Conservation (phyloP, 768 basidiomycete genomes). For the Podaxis pistillaris region DNA sequence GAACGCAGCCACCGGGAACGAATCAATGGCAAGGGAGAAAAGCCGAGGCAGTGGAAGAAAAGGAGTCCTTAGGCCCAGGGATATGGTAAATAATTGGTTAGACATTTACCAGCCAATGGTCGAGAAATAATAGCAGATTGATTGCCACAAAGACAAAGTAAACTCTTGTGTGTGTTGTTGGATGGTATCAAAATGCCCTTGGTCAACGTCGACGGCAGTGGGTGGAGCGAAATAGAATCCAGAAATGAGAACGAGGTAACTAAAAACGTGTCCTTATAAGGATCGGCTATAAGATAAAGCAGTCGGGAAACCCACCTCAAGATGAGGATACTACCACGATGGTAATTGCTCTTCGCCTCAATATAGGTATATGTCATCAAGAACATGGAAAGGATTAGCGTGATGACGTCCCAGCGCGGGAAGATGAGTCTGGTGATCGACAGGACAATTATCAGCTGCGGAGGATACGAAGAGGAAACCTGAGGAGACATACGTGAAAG, state of each 20-base stretch:
- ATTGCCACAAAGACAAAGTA: conserved; percentile 35
- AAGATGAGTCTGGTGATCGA: conserved; percentile 74
- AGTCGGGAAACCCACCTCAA: conserved; percentile 59
- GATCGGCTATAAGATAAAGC: not conserved
- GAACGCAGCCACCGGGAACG: not conserved
- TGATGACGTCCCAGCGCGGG: conserved; percentile 97
- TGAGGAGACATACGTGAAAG: conserved; percentile 78
- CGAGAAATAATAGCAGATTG: conserved; percentile 37
- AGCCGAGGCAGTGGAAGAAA: not conserved
- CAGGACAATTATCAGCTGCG: not conserved
- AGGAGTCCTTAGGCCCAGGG: not conserved
- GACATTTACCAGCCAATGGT: conserved; percentile 23
- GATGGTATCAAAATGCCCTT: conserved; percentile 25
- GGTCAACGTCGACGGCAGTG: conserved; percentile 36
- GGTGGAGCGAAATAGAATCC: conserved; percentile 94
- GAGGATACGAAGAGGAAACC: not conserved
- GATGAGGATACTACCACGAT: conserved; percentile 93
- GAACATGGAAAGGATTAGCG: conserved; percentile 94
- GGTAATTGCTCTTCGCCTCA: conserved; percentile 98
- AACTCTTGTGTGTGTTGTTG: conserved; percentile 28
- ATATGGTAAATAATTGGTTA: conserved; percentile 6
- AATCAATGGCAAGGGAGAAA: not conserved
- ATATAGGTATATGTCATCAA: conserved; percentile 98
- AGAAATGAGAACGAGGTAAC: conserved; percentile 86
- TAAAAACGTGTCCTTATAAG: conserved; percentile 29